These are phyloP conservation scores for Achaetomium macrosporum DNA, from an alignment of 2,329 filamentous ascomycete genomes.

Conservation along the genomic window DNA sequence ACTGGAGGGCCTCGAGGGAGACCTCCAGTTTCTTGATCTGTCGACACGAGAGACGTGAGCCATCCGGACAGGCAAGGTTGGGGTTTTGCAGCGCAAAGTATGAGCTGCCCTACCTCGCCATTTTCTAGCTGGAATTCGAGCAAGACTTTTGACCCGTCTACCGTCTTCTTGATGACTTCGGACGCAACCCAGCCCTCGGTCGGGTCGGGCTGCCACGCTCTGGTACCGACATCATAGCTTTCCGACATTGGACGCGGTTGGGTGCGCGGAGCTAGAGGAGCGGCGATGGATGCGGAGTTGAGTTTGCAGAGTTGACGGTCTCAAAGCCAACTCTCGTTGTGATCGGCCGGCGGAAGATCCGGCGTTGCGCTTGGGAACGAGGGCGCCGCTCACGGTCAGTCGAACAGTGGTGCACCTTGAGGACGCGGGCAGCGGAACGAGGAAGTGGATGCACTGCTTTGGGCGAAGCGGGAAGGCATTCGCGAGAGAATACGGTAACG, in stretches of 20 bases:
- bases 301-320: conserved; percentile 13
- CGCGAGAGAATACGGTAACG: conserved; percentile 22
- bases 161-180: conserved; percentile 79
- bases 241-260: conserved; percentile 64
- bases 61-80: conserved; percentile 11
- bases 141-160: conserved; percentile 79
- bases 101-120: conserved; percentile 66
- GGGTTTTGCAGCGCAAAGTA: neutral
- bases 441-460: conserved; percentile 17
- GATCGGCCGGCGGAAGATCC: conserved; percentile 22
- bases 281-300: conserved; percentile 15
- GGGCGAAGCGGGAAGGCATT: conserved; percentile 21
- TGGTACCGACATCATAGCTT: conserved; percentile 91
- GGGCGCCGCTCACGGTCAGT: conserved; percentile 13
- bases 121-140: conserved; percentile 86
- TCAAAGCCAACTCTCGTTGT: conserved; percentile 22
- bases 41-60: conserved; percentile 14
- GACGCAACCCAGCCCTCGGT: conserved; percentile 97
- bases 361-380: conserved; percentile 6
- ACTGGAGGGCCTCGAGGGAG: conserved; percentile 67
- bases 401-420: conserved; percentile 10
- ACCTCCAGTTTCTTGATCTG: conserved; percentile 78
- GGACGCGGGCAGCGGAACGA: conserved; percentile 6
- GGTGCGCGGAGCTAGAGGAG: conserved; percentile 17
- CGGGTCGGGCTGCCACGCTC: conserved; percentile 96